Base-by-base conservation (phyloP, 164 flowering plant genomes). In the Malania oleifera region DNA sequence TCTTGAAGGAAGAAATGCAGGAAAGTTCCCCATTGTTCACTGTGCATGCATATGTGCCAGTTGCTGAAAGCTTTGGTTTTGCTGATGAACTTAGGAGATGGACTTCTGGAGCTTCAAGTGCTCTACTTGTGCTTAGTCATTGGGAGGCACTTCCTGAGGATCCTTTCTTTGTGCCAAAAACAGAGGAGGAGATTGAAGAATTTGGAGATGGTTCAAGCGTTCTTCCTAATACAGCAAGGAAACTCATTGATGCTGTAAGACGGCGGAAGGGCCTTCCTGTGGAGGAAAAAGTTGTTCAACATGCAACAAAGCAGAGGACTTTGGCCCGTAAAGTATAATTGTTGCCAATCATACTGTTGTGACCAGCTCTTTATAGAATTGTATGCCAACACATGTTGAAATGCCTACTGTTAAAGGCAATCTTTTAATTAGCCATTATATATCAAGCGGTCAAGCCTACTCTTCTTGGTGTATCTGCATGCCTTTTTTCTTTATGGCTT, bases 171-270 rank as follows among this genome's bases (percentile, higher is more conserved):
- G 84, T 84, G 17, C 98, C 96, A 22, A 89, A 81, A 71, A 92
- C 98, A 23, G 93, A 89, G 62, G 96, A 89, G 61, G 98, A 92
- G 67, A 70, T 76, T 31, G 93, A 92, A 69, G 98, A 92, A 76
- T 89, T 83, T 78, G 98, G 97, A 64, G 97, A 90, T 77, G 96
- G 97, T 54, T 70, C 95, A 0, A 86, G 89, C 67, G 89, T 90
- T 54, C 84, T 65, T 44, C 91, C 64, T 13, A 92, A 89, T 60
- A 89, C 89, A 39, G 88, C 96, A 29, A 85, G 98, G 69, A 92
- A 92, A 69, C 89, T 92, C 41, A 82, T 92, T 65, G 86, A 89
- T 78, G 73, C 80, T 44, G 98, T 92, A 5, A 82, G 98, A 66
- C 65, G 98, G 52, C 70, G 82, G 63, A 92, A 92, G 59, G 96